Evolutionary conservation across 139 green algal genomes (phyloP).

Genomic region (Micromonas commoda): DNA sequence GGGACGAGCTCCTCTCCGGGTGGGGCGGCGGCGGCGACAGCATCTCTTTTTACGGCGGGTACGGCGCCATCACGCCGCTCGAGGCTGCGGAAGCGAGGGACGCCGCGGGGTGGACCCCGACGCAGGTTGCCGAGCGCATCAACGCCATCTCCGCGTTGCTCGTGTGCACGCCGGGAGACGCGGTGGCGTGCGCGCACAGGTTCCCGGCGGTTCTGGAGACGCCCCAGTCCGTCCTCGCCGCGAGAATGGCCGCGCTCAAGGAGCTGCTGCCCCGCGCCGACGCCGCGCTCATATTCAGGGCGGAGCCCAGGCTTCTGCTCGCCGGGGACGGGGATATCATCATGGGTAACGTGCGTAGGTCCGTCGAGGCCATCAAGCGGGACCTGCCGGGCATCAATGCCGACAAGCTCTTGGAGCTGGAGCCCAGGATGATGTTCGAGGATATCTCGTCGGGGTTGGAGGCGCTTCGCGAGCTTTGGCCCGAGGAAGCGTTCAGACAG

Average conservation of each 20-base stretch:
- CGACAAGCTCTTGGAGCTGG: slow-evolving; percentile 2
- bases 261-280: background rate
- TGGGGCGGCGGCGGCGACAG: background rate
- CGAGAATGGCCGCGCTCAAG: background rate
- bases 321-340: background rate
- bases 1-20: background rate
- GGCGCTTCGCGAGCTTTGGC: background rate
- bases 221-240: background rate
- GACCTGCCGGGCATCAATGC: slow-evolving; percentile 1
- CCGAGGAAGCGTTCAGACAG: background rate
- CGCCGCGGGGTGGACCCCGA: background rate
- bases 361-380: background rate
- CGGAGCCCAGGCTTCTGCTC: background rate
- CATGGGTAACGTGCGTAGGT: background rate
- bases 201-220: slow-evolving; percentile 2
- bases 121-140: background rate
- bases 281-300: background rate
- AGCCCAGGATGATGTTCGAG: background rate
- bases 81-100: background rate
- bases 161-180: background rate
- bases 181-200: background rate
- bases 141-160: background rate
- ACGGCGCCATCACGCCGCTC: background rate
- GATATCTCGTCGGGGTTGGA: background rate
- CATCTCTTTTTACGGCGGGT: background rate